Conservation (phyloP, 305 asterid species). For the Fraxinus sp. region DNA sequence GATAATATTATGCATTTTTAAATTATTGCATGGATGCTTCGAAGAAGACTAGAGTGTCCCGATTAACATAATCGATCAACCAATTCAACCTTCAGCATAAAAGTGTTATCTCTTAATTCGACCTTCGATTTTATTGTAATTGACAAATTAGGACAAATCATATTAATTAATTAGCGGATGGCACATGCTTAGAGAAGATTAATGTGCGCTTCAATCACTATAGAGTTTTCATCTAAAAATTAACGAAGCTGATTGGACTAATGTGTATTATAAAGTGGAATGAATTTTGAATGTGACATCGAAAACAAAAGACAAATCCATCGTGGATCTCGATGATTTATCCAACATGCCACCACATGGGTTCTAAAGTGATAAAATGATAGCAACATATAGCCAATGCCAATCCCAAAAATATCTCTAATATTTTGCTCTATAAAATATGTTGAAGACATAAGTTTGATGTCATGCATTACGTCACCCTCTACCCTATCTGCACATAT, state of each 20-base stretch:
- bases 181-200: background rate
- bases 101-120: no score
- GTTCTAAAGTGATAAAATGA: background rate
- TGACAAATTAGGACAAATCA: background rate
- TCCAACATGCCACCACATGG: conserved; percentile 22
- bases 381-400: conserved; percentile 6
- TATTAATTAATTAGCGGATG: conserved; percentile 23
- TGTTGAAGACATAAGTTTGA: background rate
- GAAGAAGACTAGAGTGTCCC: background rate
- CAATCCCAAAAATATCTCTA: background rate
- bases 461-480: background rate
- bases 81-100: background rate
- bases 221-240: background rate
- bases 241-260: conserved; percentile 21
- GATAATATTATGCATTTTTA: no score
- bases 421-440: background rate
- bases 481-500: background rate
- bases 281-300: conserved; percentile 8
- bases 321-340: conserved; percentile 23
- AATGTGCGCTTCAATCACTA: background rate
- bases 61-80: background rate
- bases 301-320: conserved; percentile 21
- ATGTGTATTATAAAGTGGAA: background rate
- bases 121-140: background rate
- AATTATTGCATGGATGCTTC: no score